Base-by-base conservation (phyloP, 208 protist species). In the Leishmania lainsoni region DNA sequence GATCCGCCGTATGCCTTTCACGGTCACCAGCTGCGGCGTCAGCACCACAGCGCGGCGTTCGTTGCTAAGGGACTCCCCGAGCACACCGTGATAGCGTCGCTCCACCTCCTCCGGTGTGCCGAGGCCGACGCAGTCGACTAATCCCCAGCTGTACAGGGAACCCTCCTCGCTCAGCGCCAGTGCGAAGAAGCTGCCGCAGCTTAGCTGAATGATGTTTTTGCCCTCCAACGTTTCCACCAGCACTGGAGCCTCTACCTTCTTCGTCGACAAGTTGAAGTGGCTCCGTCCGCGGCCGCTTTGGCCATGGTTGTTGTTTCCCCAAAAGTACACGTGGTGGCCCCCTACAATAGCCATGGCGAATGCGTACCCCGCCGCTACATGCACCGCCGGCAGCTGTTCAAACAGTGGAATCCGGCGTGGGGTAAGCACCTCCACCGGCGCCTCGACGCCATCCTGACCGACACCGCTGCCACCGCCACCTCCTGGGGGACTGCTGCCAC, bases 301-400 rank as follows among this genome's bases (percentile, higher is more conserved):
- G 45, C 92, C 92, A 86, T 97, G 94, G 84, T 96, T 97, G 86
- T 97, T 97, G 84, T 96, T 97, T 1, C 94, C 94, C 93, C 94
- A 97, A 71, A 95, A 96, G 87, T 94, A 96, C 3, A 97, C 94
- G 59, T 91, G 89, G 77, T 95, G 86, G 79, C 84, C 88, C 54
- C 87, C 75, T 14, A 79, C 89, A 56, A 97, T 81, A 20, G 94
- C 94, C 88, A 96, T 94, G 14, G 91, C 94, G 75, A 93, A 96
- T 17, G 94, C 91, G 84, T 96, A 97, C 61, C 94, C 94, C 1
- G 92, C 90, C 8, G 92, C 80, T 16, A 97, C 79, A 75, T 90
- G 81, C 73, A 90, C 63, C 22, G 87, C 93, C 9, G 87, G 91
- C 14, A 86, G 45, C 49, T 70, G 79, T 86, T 94, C 90, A 83